Percentiles rank a stretch among this genome's conserved stretches.
These are phyloP conservation scores for Penicillium sclerotiorum DNA, from an alignment of 2,329 filamentous ascomycete genomes.

Conservation along the genomic window DNA sequence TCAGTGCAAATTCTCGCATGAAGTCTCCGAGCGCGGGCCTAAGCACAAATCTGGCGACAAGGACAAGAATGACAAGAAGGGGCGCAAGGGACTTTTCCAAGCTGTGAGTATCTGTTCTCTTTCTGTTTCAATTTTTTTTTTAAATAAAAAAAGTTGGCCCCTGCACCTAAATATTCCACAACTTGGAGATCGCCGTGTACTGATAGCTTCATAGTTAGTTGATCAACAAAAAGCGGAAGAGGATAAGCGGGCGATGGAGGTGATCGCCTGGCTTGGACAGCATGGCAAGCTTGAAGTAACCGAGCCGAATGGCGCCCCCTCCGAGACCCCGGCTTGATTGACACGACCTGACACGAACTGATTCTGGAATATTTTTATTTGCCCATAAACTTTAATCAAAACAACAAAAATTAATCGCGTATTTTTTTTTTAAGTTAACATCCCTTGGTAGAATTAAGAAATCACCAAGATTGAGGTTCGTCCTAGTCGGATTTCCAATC, in stretches of 20 bases:
- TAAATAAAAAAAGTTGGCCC: too few species aligned
- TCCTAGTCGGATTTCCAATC: not conserved
- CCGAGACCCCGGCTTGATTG: not conserved
- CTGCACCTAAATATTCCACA: too few species aligned
- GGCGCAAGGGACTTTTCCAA: slow-evolving; percentile 47
- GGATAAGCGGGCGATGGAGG: slow-evolving; percentile 44
- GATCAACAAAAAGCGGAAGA: slow-evolving; percentile 48
- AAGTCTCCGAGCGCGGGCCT: slow-evolving; percentile 29
- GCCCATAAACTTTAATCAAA: not conserved
- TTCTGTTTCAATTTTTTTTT: not conserved
- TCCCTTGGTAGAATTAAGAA: not conserved
- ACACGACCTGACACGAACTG: not conserved
- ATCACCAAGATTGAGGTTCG: not conserved
- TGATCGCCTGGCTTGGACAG: slow-evolving; percentile 47
- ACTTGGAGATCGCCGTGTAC: too few species aligned
- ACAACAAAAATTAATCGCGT: not conserved
- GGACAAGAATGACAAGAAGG: slow-evolving; percentile 28
- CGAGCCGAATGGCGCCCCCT: not conserved
- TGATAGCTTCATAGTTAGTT: slow-evolving; percentile 36
- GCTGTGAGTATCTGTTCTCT: slow-evolving; percentile 36
- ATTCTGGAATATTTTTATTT: not conserved
- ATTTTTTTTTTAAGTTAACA: not conserved
- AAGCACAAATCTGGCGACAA: slow-evolving; percentile 17
- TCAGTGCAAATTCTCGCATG: slow-evolving; percentile 47
- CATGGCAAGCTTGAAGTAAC: slow-evolving; percentile 37